Base-by-base conservation (phyloP, 768 basidiomycete species). In the Lactarius quietus region DNA sequence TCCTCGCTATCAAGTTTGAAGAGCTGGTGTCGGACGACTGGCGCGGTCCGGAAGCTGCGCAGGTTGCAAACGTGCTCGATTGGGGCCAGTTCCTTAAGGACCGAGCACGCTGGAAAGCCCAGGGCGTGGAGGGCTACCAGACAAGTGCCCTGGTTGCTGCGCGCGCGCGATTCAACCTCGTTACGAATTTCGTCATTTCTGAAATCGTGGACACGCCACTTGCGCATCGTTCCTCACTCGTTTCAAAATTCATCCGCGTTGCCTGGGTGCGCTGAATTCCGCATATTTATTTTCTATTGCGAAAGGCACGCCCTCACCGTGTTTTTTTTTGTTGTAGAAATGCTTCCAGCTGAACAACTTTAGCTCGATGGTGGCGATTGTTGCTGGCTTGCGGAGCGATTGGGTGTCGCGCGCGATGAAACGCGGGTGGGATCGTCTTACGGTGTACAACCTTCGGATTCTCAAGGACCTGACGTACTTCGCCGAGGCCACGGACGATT, bases 1-100 rank as follows among this genome's bases (percentile, higher is more conserved):
- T 94, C 73, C 86, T 90, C 74, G 83, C 84, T 15, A 82, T 96
- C 74, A 89, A 88, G 70, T 94, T 94, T 72, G 92, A 95, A 71
- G 94, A 96, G 71, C 80, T 94, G n/a, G 86, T 93, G 43, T 80
- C 86, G 66, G 83, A 85, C 57, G 86, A 89, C 43, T 89, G 88
- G 88, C 80, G 82, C 74, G 79, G 80, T 12, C 81, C 83, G 56
- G 80, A 84, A 62, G 65, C 65, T 15, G 65, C 65, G 5, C 88
- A 81, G 35, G 74, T 85, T 61, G 82, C 84, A 14, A 83, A 91
- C 69, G 83, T 90, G 26, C 80, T 90, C 20, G 93, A 95, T 73
- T 96, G 94, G 95, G 81, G 82, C 17, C 84, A 85, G 69, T 95
- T 88, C 72, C 77, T 95, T 65, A 89, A 89, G 68, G 90, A 93